Base-by-base conservation (phyloP, 2,329 filamentous ascomycete genomes). In the Epichloe hybrida region DNA sequence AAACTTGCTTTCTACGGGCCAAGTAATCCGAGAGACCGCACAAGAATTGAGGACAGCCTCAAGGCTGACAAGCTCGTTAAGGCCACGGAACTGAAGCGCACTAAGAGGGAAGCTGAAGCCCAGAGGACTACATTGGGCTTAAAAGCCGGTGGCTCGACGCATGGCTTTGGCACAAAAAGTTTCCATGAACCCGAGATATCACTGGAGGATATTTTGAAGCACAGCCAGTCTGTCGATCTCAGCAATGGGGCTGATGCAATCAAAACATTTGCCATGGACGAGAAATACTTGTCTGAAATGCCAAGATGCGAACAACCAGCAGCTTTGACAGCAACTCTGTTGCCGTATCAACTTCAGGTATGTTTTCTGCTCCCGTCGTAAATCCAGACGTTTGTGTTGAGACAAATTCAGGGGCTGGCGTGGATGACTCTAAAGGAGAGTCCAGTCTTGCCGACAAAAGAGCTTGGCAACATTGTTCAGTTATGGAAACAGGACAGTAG, bases 371-470 rank as follows among this genome's bases (percentile, higher is more conserved):
- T 15, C 4, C 31, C n/a, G 17, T 36, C 6, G 11, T 42, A 20
- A 6, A 31, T 20, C 9, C 9, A 36, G 27, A 15, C 8, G 36
- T 35, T n/a, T 27, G 51, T 31, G 40, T 59, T 66, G 20, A 65
- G 49, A 13, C 21, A 52, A 35, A 54, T 39, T 52, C 72, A 91
- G 71, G 88, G 87, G 6, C 70, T 95, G 39, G 80, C 83, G 13
- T 95, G 89, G 89, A 79, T 95, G 76, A 71, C 81, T 17, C 73
- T 80, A 7, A 88, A 87, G 58, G 89, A 95, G 63, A 78, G 74
- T 13, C 87, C 88, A 0, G 64, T 74, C 37, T 69, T 85, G 12
- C 87, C 88, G 3, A 59, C 70, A 2, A 63, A 67, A 27, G 77
- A 75, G 0, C 78, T 81, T 0, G 68, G 74, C 1, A 76, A 86